These are phyloP conservation scores for Oryza glumipatula DNA, from an alignment of 176 grass and related monocot species.

Conservation along the genomic window DNA sequence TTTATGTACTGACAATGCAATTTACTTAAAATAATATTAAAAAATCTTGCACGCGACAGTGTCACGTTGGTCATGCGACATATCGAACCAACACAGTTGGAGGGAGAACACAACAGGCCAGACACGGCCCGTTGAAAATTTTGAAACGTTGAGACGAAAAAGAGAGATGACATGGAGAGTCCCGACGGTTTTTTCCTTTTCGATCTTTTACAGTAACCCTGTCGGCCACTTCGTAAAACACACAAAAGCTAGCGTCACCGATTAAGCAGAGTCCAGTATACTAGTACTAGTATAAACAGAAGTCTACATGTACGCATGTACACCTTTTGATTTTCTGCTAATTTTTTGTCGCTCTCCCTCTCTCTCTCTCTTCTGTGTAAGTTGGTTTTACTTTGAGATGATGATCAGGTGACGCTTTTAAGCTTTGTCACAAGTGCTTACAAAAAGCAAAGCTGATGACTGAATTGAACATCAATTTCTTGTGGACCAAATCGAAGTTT, in stretches of 20 bases:
- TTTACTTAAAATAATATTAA: no score
- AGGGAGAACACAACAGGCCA: constrained; percentile 20
- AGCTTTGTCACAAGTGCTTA: neutral
- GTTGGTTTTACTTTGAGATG: constrained; percentile 53
- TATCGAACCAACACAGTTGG: constrained; percentile 28
- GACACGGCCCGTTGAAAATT: constrained; percentile 11
- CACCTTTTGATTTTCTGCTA: neutral
- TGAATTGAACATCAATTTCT: constrained; percentile 31
- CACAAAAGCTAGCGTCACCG: neutral
- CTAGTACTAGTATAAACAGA: neutral
- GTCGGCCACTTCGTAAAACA: constrained; percentile 51
- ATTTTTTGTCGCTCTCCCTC: neutral
- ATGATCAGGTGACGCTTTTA: constrained; percentile 48
- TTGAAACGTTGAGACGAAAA: constrained; percentile 37
- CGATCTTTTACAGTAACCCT: constrained; percentile 43
- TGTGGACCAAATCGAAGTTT: constrained; percentile 26
- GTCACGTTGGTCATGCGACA: constrained; percentile 1
- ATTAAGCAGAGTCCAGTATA: neutral
- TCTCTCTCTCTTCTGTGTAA: neutral
- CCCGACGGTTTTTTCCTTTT: constrained; percentile 50
- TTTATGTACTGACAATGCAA: no score
- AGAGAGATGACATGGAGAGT: constrained; percentile 39
- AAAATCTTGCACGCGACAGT: neutral
- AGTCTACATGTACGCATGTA: neutral
- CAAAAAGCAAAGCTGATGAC: neutral